Conservation (phyloP, 805 yeast genomes). For the Metschnikowia continentalis region DNA sequence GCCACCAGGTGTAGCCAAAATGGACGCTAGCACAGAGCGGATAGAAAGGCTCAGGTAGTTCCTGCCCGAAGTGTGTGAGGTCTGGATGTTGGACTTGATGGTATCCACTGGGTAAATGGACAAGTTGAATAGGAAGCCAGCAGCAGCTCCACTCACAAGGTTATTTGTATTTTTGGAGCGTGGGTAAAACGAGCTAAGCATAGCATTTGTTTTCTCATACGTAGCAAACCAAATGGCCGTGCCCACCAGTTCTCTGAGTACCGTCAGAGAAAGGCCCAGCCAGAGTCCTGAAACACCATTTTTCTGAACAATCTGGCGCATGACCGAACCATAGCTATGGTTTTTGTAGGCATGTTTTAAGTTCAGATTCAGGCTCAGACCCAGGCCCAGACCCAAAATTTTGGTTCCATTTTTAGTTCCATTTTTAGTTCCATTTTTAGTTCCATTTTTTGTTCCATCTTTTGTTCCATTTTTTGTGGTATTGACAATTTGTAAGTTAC, state of each 20-base stretch:
- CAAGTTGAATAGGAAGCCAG: slow-evolving; percentile 79
- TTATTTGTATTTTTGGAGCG: slow-evolving; percentile 42
- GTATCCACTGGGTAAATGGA: slow-evolving; percentile 89
- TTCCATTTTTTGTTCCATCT: no score
- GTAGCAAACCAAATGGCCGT: slow-evolving; percentile 94
- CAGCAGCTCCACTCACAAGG: slow-evolving; percentile 75
- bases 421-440: no score
- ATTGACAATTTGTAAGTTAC: slow-evolving; percentile 72
- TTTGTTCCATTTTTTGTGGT: neutral
- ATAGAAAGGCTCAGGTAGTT: slow-evolving; percentile 26
- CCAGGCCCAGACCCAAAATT: no score
- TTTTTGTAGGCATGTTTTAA: no score
- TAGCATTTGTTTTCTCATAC: slow-evolving; percentile 53
- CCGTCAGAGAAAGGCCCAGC: slow-evolving; percentile 82
- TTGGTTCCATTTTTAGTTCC: no score
- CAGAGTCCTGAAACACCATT: slow-evolving; percentile 74
- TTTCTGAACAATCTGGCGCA: slow-evolving; percentile 36
- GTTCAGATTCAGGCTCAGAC: no score
- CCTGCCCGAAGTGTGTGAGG: slow-evolving; percentile 33
- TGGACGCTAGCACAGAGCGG: slow-evolving; percentile 28
- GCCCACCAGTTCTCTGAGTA: slow-evolving; percentile 81
- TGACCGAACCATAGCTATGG: slow-evolving; percentile 30
- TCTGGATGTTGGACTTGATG: slow-evolving; percentile 81
- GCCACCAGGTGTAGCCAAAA: slow-evolving; percentile 47
- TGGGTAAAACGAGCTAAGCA: slow-evolving; percentile 27